Evolutionary conservation across 148 eudicot genomes (phyloP).

Genomic region (Persicaria tinctoria): DNA sequence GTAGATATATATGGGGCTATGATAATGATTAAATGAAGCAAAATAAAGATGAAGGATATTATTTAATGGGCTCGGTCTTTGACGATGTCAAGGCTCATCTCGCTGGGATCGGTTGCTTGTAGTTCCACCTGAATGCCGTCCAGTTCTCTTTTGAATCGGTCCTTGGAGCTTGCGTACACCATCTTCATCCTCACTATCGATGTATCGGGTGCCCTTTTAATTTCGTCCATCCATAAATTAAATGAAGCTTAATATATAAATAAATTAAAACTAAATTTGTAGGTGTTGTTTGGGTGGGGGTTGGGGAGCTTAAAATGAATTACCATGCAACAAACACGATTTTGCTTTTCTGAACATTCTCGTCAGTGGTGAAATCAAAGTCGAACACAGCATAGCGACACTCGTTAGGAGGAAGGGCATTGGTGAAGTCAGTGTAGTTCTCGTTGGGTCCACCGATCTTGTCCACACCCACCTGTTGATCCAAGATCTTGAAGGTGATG

Average conservation of each 20-base stretch:
- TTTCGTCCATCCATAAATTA: not conserved
- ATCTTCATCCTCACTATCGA: constrained; percentile 46
- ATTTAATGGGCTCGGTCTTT: constrained; percentile 25
- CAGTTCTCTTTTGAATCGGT: constrained; percentile 16
- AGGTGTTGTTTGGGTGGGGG: no score
- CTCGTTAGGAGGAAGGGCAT: constrained; percentile 30
- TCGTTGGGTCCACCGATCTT: constrained; percentile 30
- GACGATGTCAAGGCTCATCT: constrained; percentile 37
- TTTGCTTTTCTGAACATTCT: constrained; percentile 45
- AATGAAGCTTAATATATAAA: not conserved
- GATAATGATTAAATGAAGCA: not conserved
- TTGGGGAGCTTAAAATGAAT: no score
- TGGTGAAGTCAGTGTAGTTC: constrained; percentile 35
- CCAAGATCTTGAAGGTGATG: constrained; percentile 35
- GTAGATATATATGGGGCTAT: not conserved
- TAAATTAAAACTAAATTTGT: not conserved
- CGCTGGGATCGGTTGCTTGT: constrained; percentile 24
- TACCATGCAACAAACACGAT: constrained; percentile 47
- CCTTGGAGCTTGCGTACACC: constrained; percentile 34
- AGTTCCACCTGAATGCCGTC: constrained; percentile 13
- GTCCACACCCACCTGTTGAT: constrained; percentile 36
- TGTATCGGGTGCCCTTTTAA: constrained; percentile 36
- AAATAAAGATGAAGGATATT: not conserved
- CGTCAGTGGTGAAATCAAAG: constrained; percentile 34
- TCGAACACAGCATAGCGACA: constrained; percentile 41